Base-by-base conservation (phyloP, 2,329 filamentous ascomycete species). In the Leptographium galeiforme region DNA sequence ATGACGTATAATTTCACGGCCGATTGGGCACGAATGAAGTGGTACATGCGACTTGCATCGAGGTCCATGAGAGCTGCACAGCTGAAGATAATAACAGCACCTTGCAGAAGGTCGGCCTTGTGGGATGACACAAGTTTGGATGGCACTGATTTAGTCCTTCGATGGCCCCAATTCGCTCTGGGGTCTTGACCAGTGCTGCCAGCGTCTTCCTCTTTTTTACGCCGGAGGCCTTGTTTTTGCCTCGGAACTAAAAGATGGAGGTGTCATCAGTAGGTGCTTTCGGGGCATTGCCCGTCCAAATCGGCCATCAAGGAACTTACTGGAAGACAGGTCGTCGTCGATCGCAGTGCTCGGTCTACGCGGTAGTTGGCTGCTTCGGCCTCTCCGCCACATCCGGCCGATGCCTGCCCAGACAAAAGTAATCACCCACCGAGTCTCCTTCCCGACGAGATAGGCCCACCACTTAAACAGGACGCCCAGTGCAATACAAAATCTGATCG, bases 1-100 rank as follows among this genome's bases (percentile, higher is more conserved):
- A 98, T 97, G 55, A 98, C 93, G 66, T 98, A 98, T 12, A 98
- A 78, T 66, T 98, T 98, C 70, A 98, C 96, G 8, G 91, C 90
- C 2, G 90, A 91, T 67, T 98, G 93, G 0, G 89, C 93, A 48
- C 91, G 85, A 61, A 98, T 95, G 62, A 90, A 90, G 67, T 98
- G 93, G 64, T 98, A 98, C 88, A 97, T 96, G 51, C 90, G 82
- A 64, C 90, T 96, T 7, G 93, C 93, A 65, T 98, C 94, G 47
- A 98, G 84, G 30, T 81, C 84, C 82, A 95, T 91, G 50, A 98
- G 73, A 14, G 91, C 81, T 51, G 85, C 73, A 61, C 88, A 95
- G 63, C 89, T 96, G 62, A 80, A 82, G 49, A 96, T 78, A 57
- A 98, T 91, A 55, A 98, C 78, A 19, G 89, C 74, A 0, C 93